Base-by-base conservation (phyloP, 768 basidiomycete genomes). In the Leccinum boreale region DNA sequence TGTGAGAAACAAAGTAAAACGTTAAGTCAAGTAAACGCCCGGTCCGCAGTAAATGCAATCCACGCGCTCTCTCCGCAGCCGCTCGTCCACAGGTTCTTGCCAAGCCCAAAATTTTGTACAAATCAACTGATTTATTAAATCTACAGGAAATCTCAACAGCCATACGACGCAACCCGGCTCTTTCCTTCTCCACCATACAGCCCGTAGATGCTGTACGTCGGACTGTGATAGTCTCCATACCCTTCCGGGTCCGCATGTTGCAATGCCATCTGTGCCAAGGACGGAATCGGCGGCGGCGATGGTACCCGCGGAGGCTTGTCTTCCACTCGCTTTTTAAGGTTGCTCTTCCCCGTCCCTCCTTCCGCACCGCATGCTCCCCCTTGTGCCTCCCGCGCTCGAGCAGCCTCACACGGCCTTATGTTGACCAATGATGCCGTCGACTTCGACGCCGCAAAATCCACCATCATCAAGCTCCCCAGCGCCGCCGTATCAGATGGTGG, bases 161-260 rank as follows among this genome's bases (percentile, higher is more conserved):
- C 72, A 26, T 62, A 69, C 17, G 65, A 72, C 19, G 59, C 47
- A 3, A 59, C 62, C 15, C 73, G 63, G 52, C 84, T 85, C 73
- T 82, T 88, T 62, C 83, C 74, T 46, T 85, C 85, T 26, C 73
- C 77, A 53, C 83, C 86, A 65, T 91, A 91, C 62, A 90, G 62
- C 42, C 86, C 86, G 66, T 87, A 92, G 55, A 92, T 82, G 68
- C 90, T 92, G 63, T 92, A 92, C 5, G 90, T 92, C 17, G 90
- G 89, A 65, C 90, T 90, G 59, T 84, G 78, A 59, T 92, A 91
- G 50, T 82, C 82, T 6, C 76, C 81, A 70, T 81, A 88, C 4
- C 78, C 84, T 53, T 85, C 81, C 5, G 82, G 80, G 56, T 87
- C 82, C 2, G 74, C 70, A 59, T 87, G 86, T 47, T 82, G 79